These are phyloP conservation scores for Verbascum thapsus DNA, from an alignment of 257 asterid species.

Conservation along the genomic window DNA sequence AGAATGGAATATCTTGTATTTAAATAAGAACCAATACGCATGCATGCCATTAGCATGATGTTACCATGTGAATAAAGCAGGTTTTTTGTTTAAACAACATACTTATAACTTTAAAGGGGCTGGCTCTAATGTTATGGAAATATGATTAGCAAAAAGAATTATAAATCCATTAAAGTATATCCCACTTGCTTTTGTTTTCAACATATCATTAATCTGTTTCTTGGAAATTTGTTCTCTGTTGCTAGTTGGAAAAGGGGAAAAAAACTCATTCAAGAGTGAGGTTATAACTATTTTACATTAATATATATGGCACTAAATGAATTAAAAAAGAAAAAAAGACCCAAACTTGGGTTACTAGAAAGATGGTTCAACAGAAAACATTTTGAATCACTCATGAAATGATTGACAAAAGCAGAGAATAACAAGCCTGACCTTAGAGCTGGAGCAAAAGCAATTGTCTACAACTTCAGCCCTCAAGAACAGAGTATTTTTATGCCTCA, in stretches of 20 bases:
- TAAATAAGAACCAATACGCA: constrained; percentile 21
- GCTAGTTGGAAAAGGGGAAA: not conserved
- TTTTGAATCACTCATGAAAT: constrained; percentile 29
- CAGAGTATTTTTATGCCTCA: too few species aligned
- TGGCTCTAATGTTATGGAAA: constrained; percentile 3
- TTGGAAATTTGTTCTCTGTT: not conserved
- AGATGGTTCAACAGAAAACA: constrained; percentile 3
- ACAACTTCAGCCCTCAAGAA: constrained; percentile 29
- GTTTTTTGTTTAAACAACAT: not conserved
- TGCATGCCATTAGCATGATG: constrained; percentile 31
- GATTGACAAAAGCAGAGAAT: constrained; percentile 19
- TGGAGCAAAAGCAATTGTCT: constrained; percentile 12
- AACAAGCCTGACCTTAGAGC: constrained; percentile 26
- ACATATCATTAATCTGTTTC: constrained; percentile 19
- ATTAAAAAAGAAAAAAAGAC: too few species aligned
- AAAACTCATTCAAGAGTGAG: not conserved
- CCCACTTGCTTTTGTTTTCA: constrained; percentile 22
- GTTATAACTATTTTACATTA: too few species aligned
- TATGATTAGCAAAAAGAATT: constrained; percentile 3
- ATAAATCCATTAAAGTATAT: constrained; percentile 2
- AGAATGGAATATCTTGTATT: too few species aligned
- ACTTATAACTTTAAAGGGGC: constrained; percentile 2
- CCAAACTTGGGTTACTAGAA: not conserved
- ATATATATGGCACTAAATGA: too few species aligned
- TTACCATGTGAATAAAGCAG: constrained; percentile 30